Percentiles rank a stretch among this genome's conserved stretches.
Conservation (phyloP, 140 eudicot species). For the Stevia rebaudiana region DNA sequence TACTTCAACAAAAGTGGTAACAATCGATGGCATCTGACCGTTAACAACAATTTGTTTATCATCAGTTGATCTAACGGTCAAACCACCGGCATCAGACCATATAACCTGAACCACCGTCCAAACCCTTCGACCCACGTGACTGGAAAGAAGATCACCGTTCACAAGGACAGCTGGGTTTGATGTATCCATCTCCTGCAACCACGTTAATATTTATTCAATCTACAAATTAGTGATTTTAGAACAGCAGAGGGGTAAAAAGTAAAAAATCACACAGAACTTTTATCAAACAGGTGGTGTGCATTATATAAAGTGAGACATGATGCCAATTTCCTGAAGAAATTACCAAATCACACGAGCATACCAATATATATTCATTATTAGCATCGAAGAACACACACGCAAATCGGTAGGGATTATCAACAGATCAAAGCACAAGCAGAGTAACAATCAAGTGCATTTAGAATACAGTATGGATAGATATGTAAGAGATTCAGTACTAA, state of each 20-base stretch:
- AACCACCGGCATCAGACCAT: slow-evolving; percentile 49
- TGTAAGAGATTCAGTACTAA: not conserved
- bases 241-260: not conserved
- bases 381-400: not conserved
- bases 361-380: not conserved
- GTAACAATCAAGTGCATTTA: not conserved
- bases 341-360: not conserved
- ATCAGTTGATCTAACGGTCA: slow-evolving; percentile 64
- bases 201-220: not conserved
- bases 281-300: slow-evolving; percentile 23
- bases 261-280: not conserved
- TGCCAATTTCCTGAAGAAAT: not conserved
- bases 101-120: slow-evolving; percentile 69
- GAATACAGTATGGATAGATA: not conserved
- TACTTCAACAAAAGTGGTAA: slow-evolving; percentile 67
- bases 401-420: not conserved
- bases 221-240: not conserved
- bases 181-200: slow-evolving; percentile 53
- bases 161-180: slow-evolving; percentile 73
- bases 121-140: slow-evolving; percentile 54
- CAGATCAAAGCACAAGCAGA: slow-evolving; percentile 2
- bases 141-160: slow-evolving; percentile 55
- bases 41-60: slow-evolving; percentile 57
- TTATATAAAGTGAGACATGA: not conserved
- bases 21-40: slow-evolving; percentile 47